These are phyloP conservation scores for Hanseniaspora uvarum DNA, from an alignment of 1,139 yeast genomes.

Conservation along the genomic window DNA sequence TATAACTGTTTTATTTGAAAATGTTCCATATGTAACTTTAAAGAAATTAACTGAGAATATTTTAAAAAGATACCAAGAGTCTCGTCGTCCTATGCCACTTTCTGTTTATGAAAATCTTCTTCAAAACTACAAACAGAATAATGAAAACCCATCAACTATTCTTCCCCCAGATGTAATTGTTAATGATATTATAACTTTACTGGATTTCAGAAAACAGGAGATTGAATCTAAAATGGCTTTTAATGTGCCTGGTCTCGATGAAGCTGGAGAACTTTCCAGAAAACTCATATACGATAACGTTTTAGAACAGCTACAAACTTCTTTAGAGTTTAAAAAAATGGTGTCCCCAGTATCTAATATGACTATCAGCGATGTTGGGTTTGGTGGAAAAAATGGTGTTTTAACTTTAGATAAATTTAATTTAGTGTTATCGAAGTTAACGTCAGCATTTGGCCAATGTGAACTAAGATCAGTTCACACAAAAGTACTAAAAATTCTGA, in stretches of 20 bases:
- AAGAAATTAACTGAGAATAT: background rate
- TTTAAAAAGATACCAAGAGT: background rate
- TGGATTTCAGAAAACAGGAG: slow-evolving; percentile 3
- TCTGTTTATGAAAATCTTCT: background rate
- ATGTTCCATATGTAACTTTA: slow-evolving; percentile 9
- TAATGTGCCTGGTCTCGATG: background rate
- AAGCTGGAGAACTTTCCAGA: background rate
- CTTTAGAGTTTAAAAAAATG: background rate
- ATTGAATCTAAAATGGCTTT: background rate
- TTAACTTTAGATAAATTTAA: slow-evolving; percentile 4
- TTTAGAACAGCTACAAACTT: background rate
- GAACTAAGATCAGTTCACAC: slow-evolving; percentile 10
- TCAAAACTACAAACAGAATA: slow-evolving; percentile 2
- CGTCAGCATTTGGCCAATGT: background rate
- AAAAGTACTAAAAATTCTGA: background rate
- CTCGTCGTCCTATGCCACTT: background rate
- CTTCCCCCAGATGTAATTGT: background rate
- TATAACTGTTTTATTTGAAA: background rate
- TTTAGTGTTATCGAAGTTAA: background rate
- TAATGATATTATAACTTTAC: background rate
- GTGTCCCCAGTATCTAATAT: background rate
- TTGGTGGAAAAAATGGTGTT: background rate
- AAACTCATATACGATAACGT: background rate
- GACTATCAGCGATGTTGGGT: background rate
- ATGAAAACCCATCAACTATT: background rate